phyloP scores from a whole-genome alignment of 2,329 filamentous ascomycete species.

The Cladosporium sp. region DNA sequence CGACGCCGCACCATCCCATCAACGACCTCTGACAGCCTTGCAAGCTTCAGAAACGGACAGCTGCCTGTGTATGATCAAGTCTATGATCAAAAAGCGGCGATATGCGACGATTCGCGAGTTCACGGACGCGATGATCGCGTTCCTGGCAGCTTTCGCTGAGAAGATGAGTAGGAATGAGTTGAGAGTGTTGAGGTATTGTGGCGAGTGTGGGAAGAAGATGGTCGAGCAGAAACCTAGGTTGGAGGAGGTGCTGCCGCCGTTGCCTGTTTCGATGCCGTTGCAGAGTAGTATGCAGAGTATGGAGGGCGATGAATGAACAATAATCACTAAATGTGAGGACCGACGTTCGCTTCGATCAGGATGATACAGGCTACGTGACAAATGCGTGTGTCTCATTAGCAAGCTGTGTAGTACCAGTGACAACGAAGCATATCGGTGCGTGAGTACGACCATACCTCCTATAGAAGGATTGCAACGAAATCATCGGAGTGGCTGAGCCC shows the following conservation, averaged over 20 bases:
- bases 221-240: constrained; percentile 12
- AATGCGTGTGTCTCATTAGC: not conserved
- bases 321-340: not conserved
- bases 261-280: not conserved
- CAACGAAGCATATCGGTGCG: not conserved
- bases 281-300: not conserved
- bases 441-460: no score
- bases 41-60: constrained; percentile 6
- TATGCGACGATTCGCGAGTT: not conserved
- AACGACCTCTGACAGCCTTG: constrained; percentile 3
- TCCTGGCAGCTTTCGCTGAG: constrained; percentile 5
- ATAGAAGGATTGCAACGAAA: no score
- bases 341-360: not conserved
- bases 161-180: constrained; percentile 11
- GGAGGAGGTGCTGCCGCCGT: not conserved
- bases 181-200: constrained; percentile 3
- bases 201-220: constrained; percentile 11
- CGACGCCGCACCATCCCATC: constrained; percentile 2
- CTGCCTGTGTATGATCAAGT: constrained; percentile 10
- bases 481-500: no score
- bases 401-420: not conserved
- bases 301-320: not conserved
- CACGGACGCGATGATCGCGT: constrained; percentile 6
- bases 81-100: not conserved
- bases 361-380: not conserved